Percentiles rank a stretch among this genome's conserved stretches.
Evolutionary conservation across 306 rosid genomes (phyloP).

Genomic region (Quillaja saponaria): DNA sequence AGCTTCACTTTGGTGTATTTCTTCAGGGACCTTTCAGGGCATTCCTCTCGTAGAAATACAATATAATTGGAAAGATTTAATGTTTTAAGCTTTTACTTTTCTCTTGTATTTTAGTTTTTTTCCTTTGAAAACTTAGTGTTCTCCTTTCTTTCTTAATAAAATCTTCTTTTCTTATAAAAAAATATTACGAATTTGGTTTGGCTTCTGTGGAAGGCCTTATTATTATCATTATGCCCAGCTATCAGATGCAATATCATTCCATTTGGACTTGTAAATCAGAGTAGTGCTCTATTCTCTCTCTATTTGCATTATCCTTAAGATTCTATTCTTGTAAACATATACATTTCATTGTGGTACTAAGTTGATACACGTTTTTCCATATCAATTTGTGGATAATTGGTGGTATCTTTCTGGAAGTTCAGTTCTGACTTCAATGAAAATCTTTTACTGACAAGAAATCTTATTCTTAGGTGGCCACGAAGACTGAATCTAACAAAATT

Average conservation of each 20-base stretch:
- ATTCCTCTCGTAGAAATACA: too few species aligned
- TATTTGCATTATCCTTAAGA: slow-evolving; percentile 8
- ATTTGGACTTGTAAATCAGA: slow-evolving; percentile 11
- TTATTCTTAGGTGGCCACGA: slow-evolving; percentile 82
- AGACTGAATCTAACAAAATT: slow-evolving; percentile 95
- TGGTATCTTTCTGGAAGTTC: slow-evolving; percentile 22
- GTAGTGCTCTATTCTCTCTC: slow-evolving; percentile 3
- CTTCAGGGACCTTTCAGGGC: too few species aligned
- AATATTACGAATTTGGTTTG: slow-evolving; percentile 17
- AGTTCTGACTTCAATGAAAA: neutral
- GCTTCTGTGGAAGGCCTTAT: slow-evolving; percentile 17
- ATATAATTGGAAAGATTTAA: too few species aligned
- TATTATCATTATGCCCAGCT: slow-evolving; percentile 13
- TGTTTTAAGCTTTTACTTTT: too few species aligned
- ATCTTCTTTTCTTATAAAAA: too few species aligned
- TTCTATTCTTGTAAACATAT: slow-evolving; percentile 21
- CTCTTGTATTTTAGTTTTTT: too few species aligned
- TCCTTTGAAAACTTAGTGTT: too few species aligned
- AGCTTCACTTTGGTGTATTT: too few species aligned
- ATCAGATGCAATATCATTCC: slow-evolving; percentile 12
- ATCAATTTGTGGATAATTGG: slow-evolving; percentile 15
- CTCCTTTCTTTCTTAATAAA: too few species aligned
- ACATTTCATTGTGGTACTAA: slow-evolving; percentile 3
- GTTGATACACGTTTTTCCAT: slow-evolving; percentile 17
- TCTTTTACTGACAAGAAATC: slow-evolving; percentile 32